phyloP scores from a whole-genome alignment of 2,329 filamentous ascomycete species.

The Coniochaeta sp. region DNA sequence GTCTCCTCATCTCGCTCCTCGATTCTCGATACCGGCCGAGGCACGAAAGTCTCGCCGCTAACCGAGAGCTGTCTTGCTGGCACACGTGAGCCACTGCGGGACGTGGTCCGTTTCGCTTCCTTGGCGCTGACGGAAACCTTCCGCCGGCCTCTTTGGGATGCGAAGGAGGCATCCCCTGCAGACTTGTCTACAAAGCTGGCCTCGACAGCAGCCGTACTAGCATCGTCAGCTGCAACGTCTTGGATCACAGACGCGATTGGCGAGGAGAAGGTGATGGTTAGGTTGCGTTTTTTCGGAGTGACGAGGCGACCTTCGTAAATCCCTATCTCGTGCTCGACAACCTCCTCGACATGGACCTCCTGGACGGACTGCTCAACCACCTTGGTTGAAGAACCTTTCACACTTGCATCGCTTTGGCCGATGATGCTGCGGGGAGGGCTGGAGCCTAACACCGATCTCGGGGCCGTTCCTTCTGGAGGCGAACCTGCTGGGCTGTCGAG shows the following conservation, averaged over 20 bases:
- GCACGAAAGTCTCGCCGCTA: slow-evolving; percentile 48
- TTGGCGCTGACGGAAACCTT: slow-evolving; percentile 17
- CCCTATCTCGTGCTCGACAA: slow-evolving; percentile 57
- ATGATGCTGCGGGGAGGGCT: slow-evolving; percentile 1
- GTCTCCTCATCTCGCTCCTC: slow-evolving; percentile 66
- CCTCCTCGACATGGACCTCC: slow-evolving; percentile 27
- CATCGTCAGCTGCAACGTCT: slow-evolving; percentile 36
- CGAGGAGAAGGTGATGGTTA: slow-evolving; percentile 79
- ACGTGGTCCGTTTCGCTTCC: slow-evolving; percentile 19
- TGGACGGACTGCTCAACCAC: neutral
- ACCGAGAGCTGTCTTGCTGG: slow-evolving; percentile 41
- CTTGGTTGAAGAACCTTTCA: neutral
- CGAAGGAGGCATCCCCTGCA: slow-evolving; percentile 12
- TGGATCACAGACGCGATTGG: slow-evolving; percentile 66
- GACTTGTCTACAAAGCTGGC: slow-evolving; percentile 22
- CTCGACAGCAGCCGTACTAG: slow-evolving; percentile 24
- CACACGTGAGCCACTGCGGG: slow-evolving; percentile 29
- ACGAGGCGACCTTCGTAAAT: slow-evolving; percentile 50
- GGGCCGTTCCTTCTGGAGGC: neutral
- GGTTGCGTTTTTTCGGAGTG: slow-evolving; percentile 35
- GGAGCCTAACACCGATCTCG: neutral
- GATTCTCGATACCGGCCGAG: slow-evolving; percentile 64
- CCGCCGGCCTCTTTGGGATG: slow-evolving; percentile 17
- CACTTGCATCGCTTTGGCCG: neutral
- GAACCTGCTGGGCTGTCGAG: neutral